These are phyloP conservation scores for Breynia disticha DNA, from an alignment of 441 rosid species.

Conservation along the genomic window DNA sequence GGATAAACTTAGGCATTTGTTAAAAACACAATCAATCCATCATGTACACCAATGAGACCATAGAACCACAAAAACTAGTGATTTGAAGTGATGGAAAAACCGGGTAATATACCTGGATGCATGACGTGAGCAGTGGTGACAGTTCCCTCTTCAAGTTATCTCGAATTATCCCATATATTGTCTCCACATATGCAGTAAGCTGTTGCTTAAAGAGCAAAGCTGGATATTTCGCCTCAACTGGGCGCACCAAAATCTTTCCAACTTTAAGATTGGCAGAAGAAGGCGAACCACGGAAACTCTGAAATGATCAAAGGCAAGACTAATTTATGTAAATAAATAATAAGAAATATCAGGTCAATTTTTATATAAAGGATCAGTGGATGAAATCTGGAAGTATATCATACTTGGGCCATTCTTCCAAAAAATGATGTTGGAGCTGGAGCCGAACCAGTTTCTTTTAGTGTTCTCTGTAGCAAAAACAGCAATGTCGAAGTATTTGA, in stretches of 20 bases:
- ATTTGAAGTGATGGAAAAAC: too few relatives aligned
- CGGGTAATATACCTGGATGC: slow-evolving; percentile 95
- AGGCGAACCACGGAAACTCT: slow-evolving; percentile 72
- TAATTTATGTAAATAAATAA: too few relatives aligned
- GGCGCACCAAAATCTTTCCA: slow-evolving; percentile 42
- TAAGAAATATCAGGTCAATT: too few relatives aligned
- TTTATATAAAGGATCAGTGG: too few relatives aligned
- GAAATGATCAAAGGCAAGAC: slow-evolving; percentile 29
- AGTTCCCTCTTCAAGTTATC: slow-evolving; percentile 75
- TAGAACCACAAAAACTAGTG: too few relatives aligned
- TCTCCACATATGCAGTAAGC: too few relatives aligned
- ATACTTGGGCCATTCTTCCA: slow-evolving; percentile 82
- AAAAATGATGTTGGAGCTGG: slow-evolving; percentile 70
- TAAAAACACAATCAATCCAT: too few relatives aligned
- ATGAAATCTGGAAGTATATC: slow-evolving; percentile 1
- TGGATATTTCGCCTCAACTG: slow-evolving; percentile 87
- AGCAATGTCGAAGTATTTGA: slow-evolving; percentile 64
- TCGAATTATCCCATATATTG: slow-evolving; percentile 68
- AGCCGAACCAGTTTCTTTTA: slow-evolving; percentile 37
- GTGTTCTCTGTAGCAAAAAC: slow-evolving; percentile 72
- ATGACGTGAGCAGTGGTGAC: slow-evolving; percentile 45
- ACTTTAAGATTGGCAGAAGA: slow-evolving; percentile 60
- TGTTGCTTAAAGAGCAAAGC: slow-evolving; percentile 94
- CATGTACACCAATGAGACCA: too few relatives aligned
- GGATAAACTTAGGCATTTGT: too few relatives aligned